Evolutionary conservation across 83 land plant species (phyloP), one percentile per base, ranked within the genome.

Genomic region (Thuja plicata): DNA sequence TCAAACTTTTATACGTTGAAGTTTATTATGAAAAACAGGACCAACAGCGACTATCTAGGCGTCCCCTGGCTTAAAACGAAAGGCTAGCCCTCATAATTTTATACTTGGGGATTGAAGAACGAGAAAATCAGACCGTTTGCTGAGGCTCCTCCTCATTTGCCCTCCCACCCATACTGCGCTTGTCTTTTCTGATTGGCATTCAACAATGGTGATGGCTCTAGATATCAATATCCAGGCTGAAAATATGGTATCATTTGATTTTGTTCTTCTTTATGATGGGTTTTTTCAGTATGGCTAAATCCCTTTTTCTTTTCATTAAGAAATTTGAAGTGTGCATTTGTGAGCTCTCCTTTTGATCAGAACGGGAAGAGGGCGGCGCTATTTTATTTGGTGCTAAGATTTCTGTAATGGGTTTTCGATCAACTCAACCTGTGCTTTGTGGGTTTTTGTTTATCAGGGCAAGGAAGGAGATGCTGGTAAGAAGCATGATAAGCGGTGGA

Each of bases 401-500:
- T 54, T 54, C 17, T 54, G 57, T 54, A 13, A 54, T 54, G 57
- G 1, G 10, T 66, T 24, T 66, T 66, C 2, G 10, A 66, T 27
- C 8, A 24, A 27, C n/a, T 27, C 30, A 66, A 66, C n/a, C 32
- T 7, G 73, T 66, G 32, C n/a, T 30, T 12, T 76, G 79, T 35
- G 16, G 16, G 79, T 34, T 66, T 66, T 76, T 76, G 79, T 76
- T 76, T 16, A 76, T 76, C 38, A 76, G 79, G 35, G 15, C 12
- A 27, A 3, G 79, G 79, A 35, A 34, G 79, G 12, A 35, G 30
- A 76, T 32, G 19, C 6, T 76, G 5, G 15, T 34, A 76, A 34
- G 38, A 89, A 38, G 41, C 90, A 90, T 73, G 89, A 90, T 27
- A 80, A 82, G 84, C 83, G 94, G 45, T 96, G 97, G 97, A 90